A percentile compares a stretch with the other conserved stretches of the same genome.
These are phyloP conservation scores for Ustilago vetiveriae DNA, from an alignment of 1,284 basidiomycete genomes.

Conservation along the genomic window DNA sequence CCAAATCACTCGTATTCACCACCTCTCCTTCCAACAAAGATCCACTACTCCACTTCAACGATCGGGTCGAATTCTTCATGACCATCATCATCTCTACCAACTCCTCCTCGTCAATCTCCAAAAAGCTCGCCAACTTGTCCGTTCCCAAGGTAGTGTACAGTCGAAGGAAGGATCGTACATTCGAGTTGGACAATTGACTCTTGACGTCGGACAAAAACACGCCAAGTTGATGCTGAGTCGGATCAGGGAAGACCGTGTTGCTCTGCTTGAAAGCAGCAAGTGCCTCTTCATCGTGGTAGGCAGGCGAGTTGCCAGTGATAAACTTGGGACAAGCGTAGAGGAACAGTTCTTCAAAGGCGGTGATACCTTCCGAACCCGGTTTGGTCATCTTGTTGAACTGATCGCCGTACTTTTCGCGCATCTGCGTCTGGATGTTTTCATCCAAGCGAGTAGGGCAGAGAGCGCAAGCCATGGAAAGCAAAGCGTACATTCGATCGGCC, in stretches of 20 bases:
- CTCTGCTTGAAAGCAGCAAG: conserved; percentile 73
- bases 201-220: conserved; percentile 84
- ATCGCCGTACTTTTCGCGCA: conserved; percentile 92
- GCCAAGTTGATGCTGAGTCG: conserved; percentile 82
- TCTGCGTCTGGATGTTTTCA: conserved; percentile 91
- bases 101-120: conserved; percentile 87
- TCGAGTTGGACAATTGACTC: conserved; percentile 81
- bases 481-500: conserved; percentile 95
- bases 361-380: conserved; percentile 75
- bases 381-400: conserved; percentile 83
- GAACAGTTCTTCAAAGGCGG: conserved; percentile 93
- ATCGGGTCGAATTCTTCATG: conserved; percentile 80
- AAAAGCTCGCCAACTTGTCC: conserved; percentile 88
- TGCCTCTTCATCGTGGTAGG: conserved; percentile 83
- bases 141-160: conserved; percentile 93
- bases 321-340: conserved; percentile 94
- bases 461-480: conserved; percentile 91
- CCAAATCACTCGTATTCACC: conserved; percentile 89
- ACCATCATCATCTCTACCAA: conserved; percentile 97
- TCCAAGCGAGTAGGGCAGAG: conserved; percentile 87
- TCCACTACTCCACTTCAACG: conserved; percentile 75
- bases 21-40: conserved; percentile 82
- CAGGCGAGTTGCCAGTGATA: conserved; percentile 85
- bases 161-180: conserved; percentile 89
- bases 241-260: conserved; percentile 73